phyloP scores from a whole-genome alignment of 768 basidiomycete genomes.

The Panus rudis region DNA sequence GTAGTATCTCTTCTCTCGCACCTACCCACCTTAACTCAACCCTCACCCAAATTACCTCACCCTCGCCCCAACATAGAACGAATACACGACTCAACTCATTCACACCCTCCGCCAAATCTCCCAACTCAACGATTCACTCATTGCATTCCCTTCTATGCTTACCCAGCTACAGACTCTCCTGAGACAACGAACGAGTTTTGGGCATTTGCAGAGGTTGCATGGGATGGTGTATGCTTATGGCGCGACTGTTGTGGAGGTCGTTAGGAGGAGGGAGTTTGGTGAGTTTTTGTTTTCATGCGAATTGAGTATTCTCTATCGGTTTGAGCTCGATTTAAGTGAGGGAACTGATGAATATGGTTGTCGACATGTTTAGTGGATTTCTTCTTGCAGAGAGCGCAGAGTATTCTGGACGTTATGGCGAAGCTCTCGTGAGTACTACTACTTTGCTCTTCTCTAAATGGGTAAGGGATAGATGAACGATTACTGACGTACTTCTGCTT shows the following conservation, averaged over 20 bases:
- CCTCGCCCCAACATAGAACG: too few species aligned
- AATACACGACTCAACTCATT: conserved; percentile 63
- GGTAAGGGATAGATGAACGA: too few species aligned
- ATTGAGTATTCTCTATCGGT: background rate
- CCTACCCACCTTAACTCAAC: background rate
- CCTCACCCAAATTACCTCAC: conserved; percentile 1
- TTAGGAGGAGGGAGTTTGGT: conserved; percentile 88
- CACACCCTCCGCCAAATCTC: conserved; percentile 69
- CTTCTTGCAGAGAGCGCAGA: conserved; percentile 74
- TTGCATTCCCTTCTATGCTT: conserved; percentile 62
- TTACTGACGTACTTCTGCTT: too few species aligned
- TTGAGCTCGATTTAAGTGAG: background rate
- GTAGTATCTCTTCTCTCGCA: conserved; percentile 9
- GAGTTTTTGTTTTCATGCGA: conserved; percentile 20
- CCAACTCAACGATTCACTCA: conserved; percentile 71
- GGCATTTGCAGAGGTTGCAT: conserved; percentile 86
- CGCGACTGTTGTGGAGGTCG: conserved; percentile 84
- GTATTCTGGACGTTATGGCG: conserved; percentile 80
- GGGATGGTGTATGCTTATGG: conserved; percentile 90
- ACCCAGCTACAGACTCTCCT: conserved; percentile 64
- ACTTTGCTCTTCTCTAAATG: background rate
- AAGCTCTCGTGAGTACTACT: conserved; percentile 66
- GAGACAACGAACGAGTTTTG: conserved; percentile 71
- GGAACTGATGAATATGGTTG: conserved; percentile 1
- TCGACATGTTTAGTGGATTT: conserved; percentile 49